Percentiles rank a stretch among this genome's conserved stretches.
phyloP scores from a whole-genome alignment of 2,329 filamentous ascomycete genomes.

The Parasarocladium wereldwijsianum region DNA sequence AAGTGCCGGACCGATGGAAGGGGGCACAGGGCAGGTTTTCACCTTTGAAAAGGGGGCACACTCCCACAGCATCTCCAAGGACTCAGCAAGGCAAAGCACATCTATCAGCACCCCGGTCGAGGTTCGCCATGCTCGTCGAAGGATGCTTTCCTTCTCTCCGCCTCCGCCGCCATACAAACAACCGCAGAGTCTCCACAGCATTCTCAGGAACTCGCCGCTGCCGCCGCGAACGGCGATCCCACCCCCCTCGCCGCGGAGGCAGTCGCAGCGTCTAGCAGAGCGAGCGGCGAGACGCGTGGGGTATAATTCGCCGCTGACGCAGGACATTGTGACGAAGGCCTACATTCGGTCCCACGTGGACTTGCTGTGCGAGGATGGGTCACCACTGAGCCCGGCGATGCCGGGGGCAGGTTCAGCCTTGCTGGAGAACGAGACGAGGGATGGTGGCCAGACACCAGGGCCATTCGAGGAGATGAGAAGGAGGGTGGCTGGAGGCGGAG shows the following conservation, averaged over 20 bases:
- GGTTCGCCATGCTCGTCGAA: not conserved
- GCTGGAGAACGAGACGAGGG: slow-evolving; percentile 40
- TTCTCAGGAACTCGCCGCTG: slow-evolving; percentile 51
- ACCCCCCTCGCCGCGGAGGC: slow-evolving; percentile 36
- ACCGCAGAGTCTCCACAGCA: slow-evolving; percentile 44
- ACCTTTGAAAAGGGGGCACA: too few relatives aligned
- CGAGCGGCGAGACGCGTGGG: slow-evolving; percentile 41
- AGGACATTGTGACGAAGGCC: slow-evolving; percentile 47
- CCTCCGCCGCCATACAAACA: slow-evolving; percentile 38
- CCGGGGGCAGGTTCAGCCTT: slow-evolving; percentile 34
- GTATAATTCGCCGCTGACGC: slow-evolving; percentile 47
- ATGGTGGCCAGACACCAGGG: slow-evolving; percentile 47
- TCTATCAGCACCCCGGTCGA: slow-evolving; percentile 1
- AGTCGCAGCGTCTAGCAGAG: slow-evolving; percentile 39
- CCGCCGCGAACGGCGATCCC: slow-evolving; percentile 35
- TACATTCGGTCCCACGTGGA: slow-evolving; percentile 51
- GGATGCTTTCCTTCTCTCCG: slow-evolving; percentile 10
- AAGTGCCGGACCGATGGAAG: slow-evolving; percentile 20
- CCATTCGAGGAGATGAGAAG: slow-evolving; percentile 50
- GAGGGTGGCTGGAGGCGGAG: slow-evolving; percentile 36
- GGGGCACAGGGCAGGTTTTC: too few relatives aligned
- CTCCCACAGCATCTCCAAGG: too few relatives aligned
- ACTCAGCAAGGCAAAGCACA: too few relatives aligned
- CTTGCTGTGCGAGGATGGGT: slow-evolving; percentile 41
- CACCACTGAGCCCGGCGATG: slow-evolving; percentile 31